phyloP scores from a whole-genome alignment of 2,329 filamentous ascomycete genomes.

The Cladosporium sp. region DNA sequence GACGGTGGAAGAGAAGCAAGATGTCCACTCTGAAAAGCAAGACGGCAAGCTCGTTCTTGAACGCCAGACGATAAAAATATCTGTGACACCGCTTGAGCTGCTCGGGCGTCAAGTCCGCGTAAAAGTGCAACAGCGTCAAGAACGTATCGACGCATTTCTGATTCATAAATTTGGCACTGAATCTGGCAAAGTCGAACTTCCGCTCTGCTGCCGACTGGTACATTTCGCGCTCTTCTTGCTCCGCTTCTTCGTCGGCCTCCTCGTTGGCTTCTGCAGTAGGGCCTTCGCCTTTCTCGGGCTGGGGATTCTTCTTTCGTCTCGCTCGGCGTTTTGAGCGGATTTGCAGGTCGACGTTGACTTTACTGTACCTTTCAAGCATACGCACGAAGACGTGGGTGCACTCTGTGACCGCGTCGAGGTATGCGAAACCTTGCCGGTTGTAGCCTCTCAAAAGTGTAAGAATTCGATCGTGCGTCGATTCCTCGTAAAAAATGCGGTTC shows the following conservation, averaged over 20 bases:
- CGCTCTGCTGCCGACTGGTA: constrained; percentile 73
- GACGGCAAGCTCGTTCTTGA: constrained; percentile 89
- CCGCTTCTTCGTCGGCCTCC: constrained; percentile 52
- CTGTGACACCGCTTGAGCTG: constrained; percentile 91
- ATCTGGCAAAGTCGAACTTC: constrained; percentile 89
- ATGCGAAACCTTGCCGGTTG: constrained; percentile 90
- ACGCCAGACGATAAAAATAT: constrained; percentile 89
- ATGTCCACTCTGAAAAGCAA: constrained; percentile 90
- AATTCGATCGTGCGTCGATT: constrained; percentile 85
- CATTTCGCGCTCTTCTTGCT: constrained; percentile 68
- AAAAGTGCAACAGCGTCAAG: constrained; percentile 72
- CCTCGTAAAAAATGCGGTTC: constrained; percentile 97
- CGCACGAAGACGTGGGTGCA: constrained; percentile 87
- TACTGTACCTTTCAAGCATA: constrained; percentile 88
- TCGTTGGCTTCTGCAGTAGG: constrained; percentile 42
- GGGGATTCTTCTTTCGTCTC: constrained; percentile 67
- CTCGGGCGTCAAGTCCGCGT: constrained; percentile 69
- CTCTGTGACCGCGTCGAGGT: constrained; percentile 87
- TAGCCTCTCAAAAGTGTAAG: constrained; percentile 77
- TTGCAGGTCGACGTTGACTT: constrained; percentile 91
- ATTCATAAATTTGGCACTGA: constrained; percentile 73
- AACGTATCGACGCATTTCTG: constrained; percentile 90
- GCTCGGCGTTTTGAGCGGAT: constrained; percentile 75
- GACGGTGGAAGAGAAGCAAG: constrained; percentile 78
- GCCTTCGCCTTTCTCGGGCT: constrained; percentile 25